Evolutionary conservation across 306 rosid species (phyloP), one percentile per base, ranked within the genome.

Genomic region (Calophaca sinica): DNA sequence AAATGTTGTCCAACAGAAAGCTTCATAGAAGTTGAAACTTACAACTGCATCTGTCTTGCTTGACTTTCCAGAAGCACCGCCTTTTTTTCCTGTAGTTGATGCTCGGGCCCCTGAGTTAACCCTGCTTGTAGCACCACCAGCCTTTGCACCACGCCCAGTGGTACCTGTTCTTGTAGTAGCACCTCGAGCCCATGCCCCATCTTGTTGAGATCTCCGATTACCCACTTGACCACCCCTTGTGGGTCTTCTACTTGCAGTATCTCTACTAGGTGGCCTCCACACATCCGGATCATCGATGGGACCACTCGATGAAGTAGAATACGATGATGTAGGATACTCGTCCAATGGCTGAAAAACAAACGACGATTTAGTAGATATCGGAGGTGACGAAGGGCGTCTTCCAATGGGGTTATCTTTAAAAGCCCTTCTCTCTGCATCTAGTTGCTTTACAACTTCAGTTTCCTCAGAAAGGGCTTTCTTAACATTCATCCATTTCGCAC

Each of bases 181-280:
- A 66, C 98, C 89, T 12, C 98, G 92, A 14, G 94, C 92, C 97
- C 97, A 93, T 15, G 87, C 74, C 20, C 94, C 93, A 78, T 93
- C 98, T 68, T 89, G 91, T 3, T 92, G 83, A 11, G 97, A 88
- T 79, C 87, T 93, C 71, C 97, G 87, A 68, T 13, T 6, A 48
- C 63, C 70, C 28, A 59, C 28, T 28, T 59, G 76, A 28, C 76
- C 88, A 50, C 87, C 62, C 80, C 96, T 88, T 2, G 80, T 79
- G n/a, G 92, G 85, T 67, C 98, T 88, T 84, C 97, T 81, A 71
- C 67, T 68, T 5, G 87, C 9, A 33, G 81, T 76, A 79, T 93
- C 97, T 74, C 92, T 85, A 75, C 92, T 93, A 69, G 98, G 98
- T 20, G 98, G 97, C 76, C 97, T 87, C 98, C 97, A 93, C 50